phyloP scores from a whole-genome alignment of 192 early-diverging fungal genomes.

The Phlyctochytrium planicorne region DNA sequence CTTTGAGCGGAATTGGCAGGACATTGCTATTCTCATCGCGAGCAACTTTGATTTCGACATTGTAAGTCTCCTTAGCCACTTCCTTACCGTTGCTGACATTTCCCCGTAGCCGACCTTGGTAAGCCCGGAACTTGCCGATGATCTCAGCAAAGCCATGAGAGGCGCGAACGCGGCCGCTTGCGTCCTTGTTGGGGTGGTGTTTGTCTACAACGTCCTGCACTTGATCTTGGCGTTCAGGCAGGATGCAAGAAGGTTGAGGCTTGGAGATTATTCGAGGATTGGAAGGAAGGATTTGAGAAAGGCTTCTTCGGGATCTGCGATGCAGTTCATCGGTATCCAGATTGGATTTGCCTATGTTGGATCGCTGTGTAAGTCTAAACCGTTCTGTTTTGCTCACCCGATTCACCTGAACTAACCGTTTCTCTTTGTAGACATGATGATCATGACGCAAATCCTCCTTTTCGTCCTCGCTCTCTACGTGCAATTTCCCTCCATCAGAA shows the following conservation, averaged over 20 bases:
- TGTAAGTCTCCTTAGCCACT: too few relatives aligned
- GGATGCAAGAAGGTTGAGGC: constrained; percentile 2
- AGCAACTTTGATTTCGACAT: too few relatives aligned
- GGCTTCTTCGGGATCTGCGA: not conserved
- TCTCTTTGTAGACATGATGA: not conserved
- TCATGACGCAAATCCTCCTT: not conserved
- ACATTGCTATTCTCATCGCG: too few relatives aligned
- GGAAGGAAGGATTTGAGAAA: not conserved
- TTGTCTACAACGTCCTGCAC: constrained; percentile 11
- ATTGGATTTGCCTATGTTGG: constrained; percentile 6
- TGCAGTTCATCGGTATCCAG: constrained; percentile 5
- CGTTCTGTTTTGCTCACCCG: not conserved
- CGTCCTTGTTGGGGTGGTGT: too few relatives aligned
- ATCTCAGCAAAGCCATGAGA: too few relatives aligned
- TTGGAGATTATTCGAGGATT: constrained; percentile 7
- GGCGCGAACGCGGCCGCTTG: too few relatives aligned
- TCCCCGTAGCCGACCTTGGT: too few relatives aligned
- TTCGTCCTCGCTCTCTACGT: not conserved
- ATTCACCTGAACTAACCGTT: too few relatives aligned
- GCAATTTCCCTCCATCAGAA: not conserved
- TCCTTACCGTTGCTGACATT: too few relatives aligned
- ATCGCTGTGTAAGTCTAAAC: not conserved
- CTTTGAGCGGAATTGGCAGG: too few relatives aligned
- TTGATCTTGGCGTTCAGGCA: not conserved
- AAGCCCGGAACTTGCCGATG: too few relatives aligned